A percentile compares a stretch with the other conserved stretches of the same genome.
Evolutionary conservation across 2,329 filamentous ascomycete species (phyloP).

Genomic region (Xylariaceae sp.): DNA sequence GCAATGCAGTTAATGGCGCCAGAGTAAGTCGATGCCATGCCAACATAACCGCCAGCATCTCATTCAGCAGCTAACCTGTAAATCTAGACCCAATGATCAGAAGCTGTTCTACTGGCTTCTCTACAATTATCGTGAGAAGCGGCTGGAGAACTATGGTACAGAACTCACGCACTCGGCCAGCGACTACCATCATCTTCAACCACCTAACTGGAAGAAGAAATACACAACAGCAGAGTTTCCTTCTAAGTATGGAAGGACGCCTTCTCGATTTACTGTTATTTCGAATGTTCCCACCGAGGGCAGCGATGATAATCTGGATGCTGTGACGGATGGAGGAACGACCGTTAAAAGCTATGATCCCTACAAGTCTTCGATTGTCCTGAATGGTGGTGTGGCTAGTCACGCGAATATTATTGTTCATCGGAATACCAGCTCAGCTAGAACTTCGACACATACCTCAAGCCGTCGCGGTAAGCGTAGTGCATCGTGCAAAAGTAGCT

Average conservation of each 20-base stretch:
- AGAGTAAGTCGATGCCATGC: slow-evolving; percentile 45
- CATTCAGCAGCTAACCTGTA: slow-evolving; percentile 19
- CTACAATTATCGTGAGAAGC: slow-evolving; percentile 74
- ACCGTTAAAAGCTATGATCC: slow-evolving; percentile 73
- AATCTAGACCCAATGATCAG: slow-evolving; percentile 73
- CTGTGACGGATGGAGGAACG: slow-evolving; percentile 31
- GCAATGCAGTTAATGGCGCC: slow-evolving; percentile 62
- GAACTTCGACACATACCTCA: slow-evolving; percentile 20
- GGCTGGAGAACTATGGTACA: slow-evolving; percentile 81
- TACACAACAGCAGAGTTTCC: slow-evolving; percentile 59
- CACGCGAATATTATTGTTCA: slow-evolving; percentile 68
- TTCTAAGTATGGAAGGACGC: slow-evolving; percentile 43
- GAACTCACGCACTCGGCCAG: slow-evolving; percentile 80
- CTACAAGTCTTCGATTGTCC: slow-evolving; percentile 63
- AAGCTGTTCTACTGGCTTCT: slow-evolving; percentile 90
- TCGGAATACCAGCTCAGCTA: slow-evolving; percentile 38
- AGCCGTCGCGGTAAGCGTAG: slow-evolving; percentile 29
- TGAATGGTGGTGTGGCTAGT: slow-evolving; percentile 46
- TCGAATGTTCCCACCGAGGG: slow-evolving; percentile 51
- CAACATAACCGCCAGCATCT: neutral
- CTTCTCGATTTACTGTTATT: slow-evolving; percentile 62
- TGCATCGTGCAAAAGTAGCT: slow-evolving; percentile 30
- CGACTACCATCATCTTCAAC: slow-evolving; percentile 79
- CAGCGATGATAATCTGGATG: slow-evolving; percentile 36
- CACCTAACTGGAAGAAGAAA: slow-evolving; percentile 53